phyloP scores from a whole-genome alignment of 164 flowering plant species.

The Nymphaea thermarum region DNA sequence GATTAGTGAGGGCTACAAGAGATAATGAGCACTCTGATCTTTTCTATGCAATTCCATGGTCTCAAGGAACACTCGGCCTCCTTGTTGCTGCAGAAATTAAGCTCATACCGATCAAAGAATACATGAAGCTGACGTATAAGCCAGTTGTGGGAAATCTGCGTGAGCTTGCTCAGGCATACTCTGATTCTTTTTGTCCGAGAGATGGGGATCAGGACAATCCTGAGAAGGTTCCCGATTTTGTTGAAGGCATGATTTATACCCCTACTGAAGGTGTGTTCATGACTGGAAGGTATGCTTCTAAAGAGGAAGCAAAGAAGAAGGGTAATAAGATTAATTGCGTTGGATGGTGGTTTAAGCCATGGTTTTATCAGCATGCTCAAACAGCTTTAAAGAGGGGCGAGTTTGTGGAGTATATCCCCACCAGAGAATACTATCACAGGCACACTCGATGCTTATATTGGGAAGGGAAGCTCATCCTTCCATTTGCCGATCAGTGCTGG shows the following conservation, averaged over 20 bases:
- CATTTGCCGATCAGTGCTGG: slow-evolving; percentile 96
- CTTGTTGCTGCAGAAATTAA: slow-evolving; percentile 95
- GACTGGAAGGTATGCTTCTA: slow-evolving; percentile 86
- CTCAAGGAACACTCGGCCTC: slow-evolving; percentile 94
- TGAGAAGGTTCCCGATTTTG: slow-evolving; percentile 91
- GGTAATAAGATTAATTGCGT: slow-evolving; percentile 67
- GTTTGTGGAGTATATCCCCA: slow-evolving; percentile 96
- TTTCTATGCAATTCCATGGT: slow-evolving; percentile 95
- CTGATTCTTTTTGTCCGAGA: slow-evolving; percentile 83
- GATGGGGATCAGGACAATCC: slow-evolving; percentile 89
- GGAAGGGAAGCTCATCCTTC: slow-evolving; percentile 99
- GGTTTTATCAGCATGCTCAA: slow-evolving; percentile 97
- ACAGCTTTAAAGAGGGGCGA: slow-evolving; percentile 79
- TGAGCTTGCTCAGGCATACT: slow-evolving; percentile 72
- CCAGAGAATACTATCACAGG: slow-evolving; percentile 93
- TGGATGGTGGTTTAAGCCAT: slow-evolving; percentile 97
- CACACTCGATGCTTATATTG: slow-evolving; percentile 96
- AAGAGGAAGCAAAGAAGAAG: slow-evolving; percentile 88
- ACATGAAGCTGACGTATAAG: slow-evolving; percentile 85
- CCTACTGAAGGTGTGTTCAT: slow-evolving; percentile 74
- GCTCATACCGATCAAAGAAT: slow-evolving; percentile 85
- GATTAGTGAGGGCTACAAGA: slow-evolving; percentile 78
- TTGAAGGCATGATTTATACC: slow-evolving; percentile 77
- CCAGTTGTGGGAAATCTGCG: slow-evolving; percentile 64
- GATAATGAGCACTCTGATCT: slow-evolving; percentile 90